Conservation (phyloP, 306 rosid species). For the Cyclanthera cordifolia region DNA sequence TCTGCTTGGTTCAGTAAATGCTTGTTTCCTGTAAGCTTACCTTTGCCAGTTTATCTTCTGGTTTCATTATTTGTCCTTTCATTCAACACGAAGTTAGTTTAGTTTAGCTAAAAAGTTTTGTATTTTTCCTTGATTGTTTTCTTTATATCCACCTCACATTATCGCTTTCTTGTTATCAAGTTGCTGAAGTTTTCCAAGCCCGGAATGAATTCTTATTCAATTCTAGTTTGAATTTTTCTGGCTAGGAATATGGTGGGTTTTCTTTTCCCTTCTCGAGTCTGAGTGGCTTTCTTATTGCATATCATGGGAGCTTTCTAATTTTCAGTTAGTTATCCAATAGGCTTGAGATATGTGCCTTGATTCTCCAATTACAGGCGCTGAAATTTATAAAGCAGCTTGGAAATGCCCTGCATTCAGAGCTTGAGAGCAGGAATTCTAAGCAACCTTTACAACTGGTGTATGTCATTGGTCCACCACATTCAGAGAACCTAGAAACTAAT, state of each 20-base stretch:
- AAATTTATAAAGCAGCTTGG: conserved; percentile 80
- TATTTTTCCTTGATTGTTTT: neutral
- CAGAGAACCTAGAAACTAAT: conserved; percentile 56
- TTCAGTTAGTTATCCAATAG: no score
- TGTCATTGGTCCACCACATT: conserved; percentile 87
- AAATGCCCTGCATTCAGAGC: conserved; percentile 59
- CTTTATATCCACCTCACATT: neutral
- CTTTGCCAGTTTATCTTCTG: neutral
- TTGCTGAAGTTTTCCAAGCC: neutral
- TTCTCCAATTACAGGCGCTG: conserved; percentile 54
- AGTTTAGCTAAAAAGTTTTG: neutral
- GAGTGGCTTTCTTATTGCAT: neutral
- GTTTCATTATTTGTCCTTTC: neutral
- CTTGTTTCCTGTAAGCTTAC: neutral
- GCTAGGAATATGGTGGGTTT: neutral
- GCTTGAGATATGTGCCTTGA: neutral
- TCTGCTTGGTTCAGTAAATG: neutral
- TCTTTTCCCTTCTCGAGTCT: neutral
- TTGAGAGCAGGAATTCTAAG: conserved; percentile 28
- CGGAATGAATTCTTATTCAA: neutral
- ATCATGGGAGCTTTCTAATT: neutral
- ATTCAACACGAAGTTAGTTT: neutral
- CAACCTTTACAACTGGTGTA: conserved; percentile 54
- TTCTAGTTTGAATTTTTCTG: neutral
- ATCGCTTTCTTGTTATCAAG: neutral